Evolutionary conservation across 805 yeast species (phyloP).

Genomic region (Kluyveromyces lactis): DNA sequence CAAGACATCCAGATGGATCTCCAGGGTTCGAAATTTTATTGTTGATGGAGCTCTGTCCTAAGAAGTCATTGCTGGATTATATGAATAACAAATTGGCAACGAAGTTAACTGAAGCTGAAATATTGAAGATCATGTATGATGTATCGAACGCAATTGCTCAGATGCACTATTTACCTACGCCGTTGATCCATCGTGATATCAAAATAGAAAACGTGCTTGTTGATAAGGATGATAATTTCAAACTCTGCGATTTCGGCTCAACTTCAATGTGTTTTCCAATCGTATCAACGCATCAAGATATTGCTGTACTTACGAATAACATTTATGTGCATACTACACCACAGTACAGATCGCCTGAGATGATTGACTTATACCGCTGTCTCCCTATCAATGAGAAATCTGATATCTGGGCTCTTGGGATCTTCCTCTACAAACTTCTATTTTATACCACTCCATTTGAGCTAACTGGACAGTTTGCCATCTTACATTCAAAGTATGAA

Average conservation of each 20-base stretch:
- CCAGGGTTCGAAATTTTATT: constrained; percentile 76
- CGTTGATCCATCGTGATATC: constrained; percentile 83
- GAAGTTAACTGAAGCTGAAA: constrained; percentile 68
- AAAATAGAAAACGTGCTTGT: constrained; percentile 92
- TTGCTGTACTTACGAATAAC: constrained; percentile 72
- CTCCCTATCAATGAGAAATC: constrained; percentile 73
- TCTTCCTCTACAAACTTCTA: constrained; percentile 67
- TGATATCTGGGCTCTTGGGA: constrained; percentile 82
- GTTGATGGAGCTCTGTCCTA: constrained; percentile 89
- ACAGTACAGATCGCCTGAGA: constrained; percentile 78
- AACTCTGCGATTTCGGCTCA: constrained; percentile 91
- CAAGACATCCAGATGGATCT: constrained; percentile 34
- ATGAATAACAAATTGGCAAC: constrained; percentile 82
- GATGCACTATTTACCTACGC: constrained; percentile 67
- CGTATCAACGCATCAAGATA: constrained; percentile 67
- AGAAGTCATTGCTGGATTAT: constrained; percentile 76
- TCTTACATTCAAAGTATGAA: constrained; percentile 71
- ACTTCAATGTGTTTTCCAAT: constrained; percentile 45
- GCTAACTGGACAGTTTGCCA: constrained; percentile 52
- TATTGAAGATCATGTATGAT: constrained; percentile 76
- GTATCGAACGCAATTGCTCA: constrained; percentile 69
- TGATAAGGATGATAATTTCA: constrained; percentile 59
- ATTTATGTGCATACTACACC: constrained; percentile 75
- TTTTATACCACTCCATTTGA: constrained; percentile 83
- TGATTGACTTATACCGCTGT: constrained; percentile 64